These are phyloP conservation scores for Furcasterigmium furcatum DNA, from an alignment of 2,329 filamentous ascomycete genomes.

Conservation along the genomic window DNA sequence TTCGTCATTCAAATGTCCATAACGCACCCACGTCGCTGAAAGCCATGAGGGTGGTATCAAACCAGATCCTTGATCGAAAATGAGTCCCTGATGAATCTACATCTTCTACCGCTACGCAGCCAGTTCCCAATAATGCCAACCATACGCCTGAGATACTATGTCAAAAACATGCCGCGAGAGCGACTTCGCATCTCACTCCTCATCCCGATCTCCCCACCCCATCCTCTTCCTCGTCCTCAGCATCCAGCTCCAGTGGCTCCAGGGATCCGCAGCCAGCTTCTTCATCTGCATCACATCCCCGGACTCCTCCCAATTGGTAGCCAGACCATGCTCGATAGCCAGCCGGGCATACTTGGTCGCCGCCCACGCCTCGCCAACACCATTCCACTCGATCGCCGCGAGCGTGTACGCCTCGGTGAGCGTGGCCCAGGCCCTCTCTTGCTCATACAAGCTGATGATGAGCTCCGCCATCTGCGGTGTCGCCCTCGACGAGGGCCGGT, in stretches of 20 bases:
- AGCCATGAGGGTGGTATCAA: too few species aligned
- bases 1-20: too few species aligned
- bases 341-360: conserved; percentile 32
- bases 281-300: conserved; percentile 29
- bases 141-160: too few species aligned
- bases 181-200: too few species aligned
- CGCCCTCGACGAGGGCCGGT: conserved; percentile 20
- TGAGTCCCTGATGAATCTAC: too few species aligned
- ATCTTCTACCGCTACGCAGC: too few species aligned
- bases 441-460: conserved; percentile 32
- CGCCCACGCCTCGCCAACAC: conserved; percentile 31
- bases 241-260: conserved; percentile 37
- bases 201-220: conserved; percentile 18
- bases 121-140: too few species aligned
- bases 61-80: too few species aligned
- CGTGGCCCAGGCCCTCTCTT: conserved; percentile 31
- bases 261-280: conserved; percentile 27
- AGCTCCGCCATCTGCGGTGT: conserved; percentile 34
- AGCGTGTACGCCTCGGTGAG: conserved; percentile 30
- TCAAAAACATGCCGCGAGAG: too few species aligned
- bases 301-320: conserved; percentile 12
- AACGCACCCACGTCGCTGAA: too few species aligned
- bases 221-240: conserved; percentile 24
- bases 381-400: conserved; percentile 35
- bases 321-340: conserved; percentile 31